Conservation (phyloP, 202 grass and related monocot genomes). For the Schoenoplectus tabernaemontani region DNA sequence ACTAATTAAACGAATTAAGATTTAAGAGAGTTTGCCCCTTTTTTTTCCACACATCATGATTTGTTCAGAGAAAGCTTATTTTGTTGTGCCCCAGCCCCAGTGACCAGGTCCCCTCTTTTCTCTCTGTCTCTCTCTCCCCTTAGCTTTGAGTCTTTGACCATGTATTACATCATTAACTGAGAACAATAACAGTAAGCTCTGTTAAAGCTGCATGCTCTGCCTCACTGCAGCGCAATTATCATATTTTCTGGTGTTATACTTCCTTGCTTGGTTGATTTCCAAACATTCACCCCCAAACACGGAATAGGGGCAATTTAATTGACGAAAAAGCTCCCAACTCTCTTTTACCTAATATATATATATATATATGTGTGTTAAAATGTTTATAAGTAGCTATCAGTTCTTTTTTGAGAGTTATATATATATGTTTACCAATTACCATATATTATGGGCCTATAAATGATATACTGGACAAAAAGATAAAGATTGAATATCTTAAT, state of each 20-base stretch:
- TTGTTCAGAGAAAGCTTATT: conserved; percentile 9
- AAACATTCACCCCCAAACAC: too few species aligned
- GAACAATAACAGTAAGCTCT: conserved; percentile 5
- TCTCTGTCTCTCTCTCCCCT: background rate
- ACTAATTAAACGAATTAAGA: too few species aligned
- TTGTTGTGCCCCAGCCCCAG: background rate
- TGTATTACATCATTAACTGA: background rate
- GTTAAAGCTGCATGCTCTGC: conserved; percentile 17
- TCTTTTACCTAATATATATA: too few species aligned
- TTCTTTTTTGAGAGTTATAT: too few species aligned
- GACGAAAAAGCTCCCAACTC: background rate
- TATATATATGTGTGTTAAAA: too few species aligned
- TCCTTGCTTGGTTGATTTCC: background rate
- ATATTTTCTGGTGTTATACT: background rate
- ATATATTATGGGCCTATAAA: too few species aligned
- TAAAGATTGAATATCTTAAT: too few species aligned
- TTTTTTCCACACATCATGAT: conserved; percentile 17
- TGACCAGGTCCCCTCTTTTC: background rate
- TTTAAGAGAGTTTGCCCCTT: background rate
- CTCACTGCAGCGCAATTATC: background rate
- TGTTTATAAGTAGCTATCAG: too few species aligned
- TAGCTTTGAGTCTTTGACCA: background rate
- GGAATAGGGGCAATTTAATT: background rate
- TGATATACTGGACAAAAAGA: too few species aligned
- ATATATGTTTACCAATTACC: too few species aligned